phyloP scores from a whole-genome alignment of 345 rosid genomes.

The Dimocarpus longan region DNA sequence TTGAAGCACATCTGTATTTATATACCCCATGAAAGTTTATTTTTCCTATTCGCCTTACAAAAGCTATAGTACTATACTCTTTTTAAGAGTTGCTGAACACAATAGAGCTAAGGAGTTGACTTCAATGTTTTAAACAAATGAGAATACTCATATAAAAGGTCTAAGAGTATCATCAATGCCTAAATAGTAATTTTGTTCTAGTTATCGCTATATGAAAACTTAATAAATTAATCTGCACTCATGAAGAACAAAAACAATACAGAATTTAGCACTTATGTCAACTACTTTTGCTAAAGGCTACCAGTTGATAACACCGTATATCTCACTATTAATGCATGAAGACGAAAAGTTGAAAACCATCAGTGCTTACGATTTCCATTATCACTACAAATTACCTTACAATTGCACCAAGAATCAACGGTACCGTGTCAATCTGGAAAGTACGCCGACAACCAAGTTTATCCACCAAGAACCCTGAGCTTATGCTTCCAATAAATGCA shows the following conservation, averaged over 20 bases:
- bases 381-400: slow-evolving; percentile 42
- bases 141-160: neutral
- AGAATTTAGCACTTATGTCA: neutral
- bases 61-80: neutral
- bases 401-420: slow-evolving; percentile 68
- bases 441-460: slow-evolving; percentile 70
- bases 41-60: neutral
- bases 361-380: neutral
- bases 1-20: neutral
- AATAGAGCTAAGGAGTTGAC: neutral
- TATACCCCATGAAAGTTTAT: neutral
- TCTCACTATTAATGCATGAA: neutral
- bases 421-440: slow-evolving; percentile 60
- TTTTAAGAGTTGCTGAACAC: neutral
- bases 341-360: neutral
- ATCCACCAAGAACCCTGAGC: slow-evolving; percentile 59
- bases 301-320: neutral
- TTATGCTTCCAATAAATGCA: slow-evolving; percentile 75
- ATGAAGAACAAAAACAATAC: neutral
- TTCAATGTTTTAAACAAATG: neutral
- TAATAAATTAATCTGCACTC: neutral
- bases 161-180: too few species aligned
- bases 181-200: neutral
- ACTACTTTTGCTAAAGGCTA: neutral
- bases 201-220: neutral